Base-by-base conservation (phyloP, 1,139 yeast genomes). In the Taphrina sp. region DNA sequence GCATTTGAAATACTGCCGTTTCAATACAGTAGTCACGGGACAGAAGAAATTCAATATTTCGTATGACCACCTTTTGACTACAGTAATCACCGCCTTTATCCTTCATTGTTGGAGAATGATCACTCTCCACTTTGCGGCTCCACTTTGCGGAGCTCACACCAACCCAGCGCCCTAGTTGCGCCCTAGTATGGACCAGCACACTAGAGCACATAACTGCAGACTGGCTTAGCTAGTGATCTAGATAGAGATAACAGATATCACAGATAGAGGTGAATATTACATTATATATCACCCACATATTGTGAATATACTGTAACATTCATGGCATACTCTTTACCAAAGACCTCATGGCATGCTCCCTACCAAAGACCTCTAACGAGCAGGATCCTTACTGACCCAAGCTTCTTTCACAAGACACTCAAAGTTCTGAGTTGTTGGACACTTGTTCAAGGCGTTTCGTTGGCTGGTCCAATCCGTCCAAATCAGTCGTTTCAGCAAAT, bases 51-150 rank as follows among this genome's bases (percentile, higher is more conserved):
- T 22, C 29, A 38, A 38, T 38, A 38, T 38, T 23, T 38, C n/a
- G 43, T 38, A 38, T 38, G 43, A 10, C 43, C 31, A 5, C 43
- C 43, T 38, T 26, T n/a, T n/a, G n/a, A n/a, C n/a, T n/a, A 12
- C 31, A 7, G 7, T 26, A 7, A 26, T 26, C 31, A 26, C 31
- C 10, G 31, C 31, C 31, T 26, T 12, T n/a, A n/a, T n/a, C n/a
- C n/a, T n/a, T n/a, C n/a, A n/a, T n/a, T n/a, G n/a, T n/a, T n/a
- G n/a, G n/a, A n/a, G n/a, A n/a, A n/a, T n/a, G n/a, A n/a, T n/a
- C n/a, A n/a, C n/a, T n/a, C n/a, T n/a, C n/a, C n/a, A n/a, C n/a
- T n/a, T n/a, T n/a, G n/a, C n/a, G n/a, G n/a, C n/a, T n/a, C n/a
- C n/a, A n/a, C n/a, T n/a, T n/a, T n/a, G n/a, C n/a, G n/a, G n/a